These are phyloP conservation scores for Globisporangium canariense DNA, from an alignment of 352 stramenopile species.

Conservation along the genomic window DNA sequence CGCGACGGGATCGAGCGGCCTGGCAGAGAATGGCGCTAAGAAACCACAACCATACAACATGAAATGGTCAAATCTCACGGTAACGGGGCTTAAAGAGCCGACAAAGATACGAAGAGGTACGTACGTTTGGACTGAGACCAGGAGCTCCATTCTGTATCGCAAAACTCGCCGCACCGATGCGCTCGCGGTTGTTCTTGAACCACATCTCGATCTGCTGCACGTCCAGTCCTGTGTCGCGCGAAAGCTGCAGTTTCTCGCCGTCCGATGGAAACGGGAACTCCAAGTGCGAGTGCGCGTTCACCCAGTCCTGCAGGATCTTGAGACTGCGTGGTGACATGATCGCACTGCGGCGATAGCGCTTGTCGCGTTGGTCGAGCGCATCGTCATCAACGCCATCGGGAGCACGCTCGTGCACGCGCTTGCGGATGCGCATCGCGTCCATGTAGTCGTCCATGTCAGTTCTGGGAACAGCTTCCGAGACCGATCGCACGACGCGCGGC, in stretches of 20 bases:
- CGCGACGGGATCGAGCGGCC: slow-evolving; percentile 54
- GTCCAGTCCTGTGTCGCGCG: slow-evolving; percentile 67
- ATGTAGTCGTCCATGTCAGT: slow-evolving; percentile 64
- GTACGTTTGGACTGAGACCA: slow-evolving; percentile 22
- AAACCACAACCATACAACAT: not conserved
- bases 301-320: slow-evolving; percentile 81
- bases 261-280: slow-evolving; percentile 69
- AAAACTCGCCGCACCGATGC: slow-evolving; percentile 31
- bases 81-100: not conserved
- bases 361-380: slow-evolving; percentile 24
- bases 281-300: slow-evolving; percentile 50
- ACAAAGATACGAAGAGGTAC: not conserved
- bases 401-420: slow-evolving; percentile 46
- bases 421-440: slow-evolving; percentile 63
- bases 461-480: slow-evolving; percentile 55
- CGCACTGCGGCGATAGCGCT: slow-evolving; percentile 37
- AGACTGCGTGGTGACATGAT: slow-evolving; percentile 67
- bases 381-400: slow-evolving; percentile 28
- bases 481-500: slow-evolving; percentile 50
- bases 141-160: slow-evolving; percentile 22
- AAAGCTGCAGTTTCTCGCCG: slow-evolving; percentile 69
- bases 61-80: slow-evolving; percentile 7
- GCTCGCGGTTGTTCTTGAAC: slow-evolving; percentile 78
- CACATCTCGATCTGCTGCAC: slow-evolving; percentile 82
- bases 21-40: slow-evolving; percentile 23